phyloP scores from a whole-genome alignment of 257 asterid genomes.

The Salvia hispanica region DNA sequence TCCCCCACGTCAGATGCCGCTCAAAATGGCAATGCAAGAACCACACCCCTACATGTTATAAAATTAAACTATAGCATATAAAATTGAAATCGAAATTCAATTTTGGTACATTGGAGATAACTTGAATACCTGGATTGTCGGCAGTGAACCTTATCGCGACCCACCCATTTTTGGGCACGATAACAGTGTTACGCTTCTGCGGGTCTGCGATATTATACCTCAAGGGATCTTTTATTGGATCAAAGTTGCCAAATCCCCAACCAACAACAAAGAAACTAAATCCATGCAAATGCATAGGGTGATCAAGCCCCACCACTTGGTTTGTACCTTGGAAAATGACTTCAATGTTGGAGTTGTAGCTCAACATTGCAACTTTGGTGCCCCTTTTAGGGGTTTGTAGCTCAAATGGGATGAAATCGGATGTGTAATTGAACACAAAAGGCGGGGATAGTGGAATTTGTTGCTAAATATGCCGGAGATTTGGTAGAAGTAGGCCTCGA shows the following conservation, averaged over 20 bases:
- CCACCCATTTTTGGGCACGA: conserved; percentile 68
- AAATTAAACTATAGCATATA: background rate
- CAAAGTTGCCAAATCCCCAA: conserved; percentile 65
- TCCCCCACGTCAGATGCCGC: conserved; percentile 60
- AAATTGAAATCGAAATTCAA: background rate
- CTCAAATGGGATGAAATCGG: conserved; percentile 31
- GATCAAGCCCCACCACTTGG: conserved; percentile 52
- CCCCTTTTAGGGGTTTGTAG: conserved; percentile 36
- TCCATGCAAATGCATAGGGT: conserved; percentile 85
- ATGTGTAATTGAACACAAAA: conserved; percentile 46
- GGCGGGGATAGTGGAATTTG: conserved; percentile 42
- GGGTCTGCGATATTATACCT: conserved; percentile 70
- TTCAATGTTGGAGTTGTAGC: conserved; percentile 48
- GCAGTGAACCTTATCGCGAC: conserved; percentile 64
- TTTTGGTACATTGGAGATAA: background rate
- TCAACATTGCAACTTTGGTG: conserved; percentile 36
- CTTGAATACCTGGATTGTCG: conserved; percentile 62
- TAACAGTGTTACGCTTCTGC: conserved; percentile 51
- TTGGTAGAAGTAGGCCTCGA: conserved; percentile 47
- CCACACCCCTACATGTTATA: conserved; percentile 50
- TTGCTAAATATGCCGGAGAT: conserved; percentile 35
- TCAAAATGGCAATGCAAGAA: conserved; percentile 61
- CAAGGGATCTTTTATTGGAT: conserved; percentile 40
- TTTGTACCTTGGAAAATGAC: conserved; percentile 65
- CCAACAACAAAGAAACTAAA: conserved; percentile 67